Conservation (phyloP, 2,329 filamentous ascomycete species). For the Venturia oleaginea region DNA sequence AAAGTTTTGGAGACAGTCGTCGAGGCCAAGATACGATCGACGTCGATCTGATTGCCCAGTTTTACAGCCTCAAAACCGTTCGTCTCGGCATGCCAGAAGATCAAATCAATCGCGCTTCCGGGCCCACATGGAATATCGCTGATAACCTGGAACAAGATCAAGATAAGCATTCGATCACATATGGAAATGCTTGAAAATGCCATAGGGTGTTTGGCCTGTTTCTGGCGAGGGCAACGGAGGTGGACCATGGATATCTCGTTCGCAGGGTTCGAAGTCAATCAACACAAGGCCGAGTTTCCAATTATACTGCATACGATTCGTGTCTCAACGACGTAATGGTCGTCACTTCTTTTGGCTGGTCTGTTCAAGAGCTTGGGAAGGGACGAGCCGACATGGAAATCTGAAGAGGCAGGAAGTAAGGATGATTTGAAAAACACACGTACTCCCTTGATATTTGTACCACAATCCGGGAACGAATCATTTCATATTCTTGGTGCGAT, state of each 20-base stretch:
- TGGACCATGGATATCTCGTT: not conserved
- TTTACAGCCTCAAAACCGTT: not conserved
- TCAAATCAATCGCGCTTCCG: not conserved
- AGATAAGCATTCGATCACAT: not conserved
- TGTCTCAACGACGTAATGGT: not conserved
- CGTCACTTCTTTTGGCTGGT: not conserved
- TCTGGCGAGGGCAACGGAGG: not conserved
- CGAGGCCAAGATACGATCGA: not conserved
- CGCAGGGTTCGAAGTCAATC: not conserved
- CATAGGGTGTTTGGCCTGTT: not conserved
- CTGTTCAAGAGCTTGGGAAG: not conserved
- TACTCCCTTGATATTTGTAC: not conserved
- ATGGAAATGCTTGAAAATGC: not conserved
- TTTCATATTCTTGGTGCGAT: not conserved
- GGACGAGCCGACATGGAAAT: not conserved
- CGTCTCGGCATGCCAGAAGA: not conserved
- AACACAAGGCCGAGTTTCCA: not conserved
- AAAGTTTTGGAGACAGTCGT: not conserved
- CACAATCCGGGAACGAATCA: not conserved
- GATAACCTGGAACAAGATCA: not conserved
- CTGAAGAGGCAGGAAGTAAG: not conserved
- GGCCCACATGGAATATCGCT: not conserved
- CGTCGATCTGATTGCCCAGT: not conserved
- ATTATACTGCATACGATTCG: not conserved
- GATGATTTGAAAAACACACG: not conserved